A percentile compares a stretch with the other conserved stretches of the same genome.
phyloP scores from a whole-genome alignment of 768 basidiomycete species.

The Coprinopsis marcescibilis region DNA sequence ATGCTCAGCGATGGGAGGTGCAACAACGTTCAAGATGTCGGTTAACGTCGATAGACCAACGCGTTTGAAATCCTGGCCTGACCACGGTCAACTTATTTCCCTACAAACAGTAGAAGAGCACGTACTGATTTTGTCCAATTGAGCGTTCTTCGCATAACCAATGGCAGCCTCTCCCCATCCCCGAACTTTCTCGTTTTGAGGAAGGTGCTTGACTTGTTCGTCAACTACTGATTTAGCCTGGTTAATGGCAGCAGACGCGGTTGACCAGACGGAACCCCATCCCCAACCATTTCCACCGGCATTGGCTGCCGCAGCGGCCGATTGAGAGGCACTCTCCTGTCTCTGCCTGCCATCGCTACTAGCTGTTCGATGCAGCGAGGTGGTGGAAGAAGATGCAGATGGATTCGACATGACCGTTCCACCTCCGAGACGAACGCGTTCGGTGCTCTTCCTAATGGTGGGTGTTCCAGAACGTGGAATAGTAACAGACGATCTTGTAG shows the following conservation, averaged over 20 bases:
- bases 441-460: conserved; percentile 66
- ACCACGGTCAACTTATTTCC: conserved; percentile 1
- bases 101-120: conserved; percentile 13
- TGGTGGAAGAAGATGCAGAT: conserved; percentile 39
- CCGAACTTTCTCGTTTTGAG: conserved; percentile 80
- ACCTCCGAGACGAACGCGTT: conserved; percentile 66
- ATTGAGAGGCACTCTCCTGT: conserved; percentile 13
- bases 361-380: conserved; percentile 28
- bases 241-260: conserved; percentile 79
- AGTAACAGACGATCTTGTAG: conserved; percentile 46
- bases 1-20: conserved; percentile 96
- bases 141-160: conserved; percentile 83
- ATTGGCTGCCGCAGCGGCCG: conserved; percentile 4
- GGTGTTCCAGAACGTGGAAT: conserved; percentile 68
- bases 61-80: conserved; percentile 86
- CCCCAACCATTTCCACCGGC: conserved; percentile 48
- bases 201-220: conserved; percentile 85
- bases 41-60: conserved; percentile 85
- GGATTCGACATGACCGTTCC: conserved; percentile 31
- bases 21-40: conserved; percentile 92
- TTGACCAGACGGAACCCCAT: conserved; percentile 88
- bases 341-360: conserved; percentile 20
- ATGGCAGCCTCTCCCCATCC: conserved; percentile 85
- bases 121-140: conserved; percentile 85
- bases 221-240: conserved; percentile 87